A percentile compares a stretch with the other conserved stretches of the same genome.
These are phyloP conservation scores for Cynanchum wilfordii DNA, from an alignment of 257 asterid genomes.

Conservation along the genomic window DNA sequence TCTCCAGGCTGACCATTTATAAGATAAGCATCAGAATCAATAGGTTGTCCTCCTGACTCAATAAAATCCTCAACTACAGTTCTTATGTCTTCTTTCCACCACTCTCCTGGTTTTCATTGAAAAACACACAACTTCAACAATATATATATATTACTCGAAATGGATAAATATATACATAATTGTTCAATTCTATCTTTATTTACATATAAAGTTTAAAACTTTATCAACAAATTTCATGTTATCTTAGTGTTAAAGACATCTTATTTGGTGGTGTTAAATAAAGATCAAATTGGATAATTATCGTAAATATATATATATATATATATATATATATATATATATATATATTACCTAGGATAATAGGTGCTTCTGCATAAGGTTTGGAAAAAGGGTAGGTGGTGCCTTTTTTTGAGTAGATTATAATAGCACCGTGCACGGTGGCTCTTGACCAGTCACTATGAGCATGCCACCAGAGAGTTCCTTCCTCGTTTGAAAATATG, in stretches of 20 bases:
- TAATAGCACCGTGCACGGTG: constrained; percentile 47
- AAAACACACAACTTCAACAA: too few species aligned
- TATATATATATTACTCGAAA: too few species aligned
- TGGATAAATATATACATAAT: too few species aligned
- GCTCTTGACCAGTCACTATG: constrained; percentile 57
- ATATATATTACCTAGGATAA: constrained; percentile 37
- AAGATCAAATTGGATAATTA: too few species aligned
- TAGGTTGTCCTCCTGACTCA: constrained; percentile 51
- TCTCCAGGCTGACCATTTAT: constrained; percentile 63
- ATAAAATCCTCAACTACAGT: constrained; percentile 19
- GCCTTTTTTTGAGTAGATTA: constrained; percentile 29
- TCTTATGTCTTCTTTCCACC: constrained; percentile 19
- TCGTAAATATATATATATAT: too few species aligned
- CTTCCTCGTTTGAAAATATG: constrained; percentile 49
- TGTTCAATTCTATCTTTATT: too few species aligned
- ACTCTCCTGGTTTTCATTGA: constrained; percentile 15
- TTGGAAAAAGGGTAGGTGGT: constrained; percentile 35
- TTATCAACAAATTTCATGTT: too few species aligned
- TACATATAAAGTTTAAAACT: too few species aligned
- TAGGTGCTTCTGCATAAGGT: constrained; percentile 40
- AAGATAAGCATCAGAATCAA: constrained; percentile 43
- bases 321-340: too few species aligned
- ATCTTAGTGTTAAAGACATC: too few species aligned
- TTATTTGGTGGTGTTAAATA: too few species aligned
- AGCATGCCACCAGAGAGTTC: constrained; percentile 80